A percentile compares a stretch with the other conserved stretches of the same genome.
These are phyloP conservation scores for Solanum aculeatissimum DNA, from an alignment of 305 asterid genomes.

Conservation along the genomic window DNA sequence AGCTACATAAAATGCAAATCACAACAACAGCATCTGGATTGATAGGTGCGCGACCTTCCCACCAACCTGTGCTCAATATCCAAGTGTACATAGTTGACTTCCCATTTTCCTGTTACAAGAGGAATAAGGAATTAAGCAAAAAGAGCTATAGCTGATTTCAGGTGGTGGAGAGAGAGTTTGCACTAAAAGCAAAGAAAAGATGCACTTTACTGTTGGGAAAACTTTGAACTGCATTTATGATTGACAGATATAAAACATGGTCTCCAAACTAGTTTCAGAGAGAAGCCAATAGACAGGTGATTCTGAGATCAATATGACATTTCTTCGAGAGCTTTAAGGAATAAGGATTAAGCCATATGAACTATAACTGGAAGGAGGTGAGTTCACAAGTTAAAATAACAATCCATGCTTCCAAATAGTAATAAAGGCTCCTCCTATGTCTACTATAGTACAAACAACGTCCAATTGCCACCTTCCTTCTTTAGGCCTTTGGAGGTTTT, in stretches of 20 bases:
- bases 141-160: not conserved
- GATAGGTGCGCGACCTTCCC: constrained; percentile 69
- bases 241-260: not conserved
- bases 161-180: not conserved
- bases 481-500: not conserved
- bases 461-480: not conserved
- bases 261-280: not conserved
- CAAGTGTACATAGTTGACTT: constrained; percentile 71
- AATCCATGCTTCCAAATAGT: not conserved
- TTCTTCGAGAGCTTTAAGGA: not conserved
- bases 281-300: not conserved
- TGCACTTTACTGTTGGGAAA: not conserved
- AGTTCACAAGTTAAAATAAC: not conserved
- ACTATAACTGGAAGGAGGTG: not conserved
- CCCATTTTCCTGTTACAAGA: constrained; percentile 62
- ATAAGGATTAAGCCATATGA: not conserved
- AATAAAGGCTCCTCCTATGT: not conserved
- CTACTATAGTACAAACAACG: not conserved
- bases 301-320: not conserved
- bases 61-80: constrained; percentile 96
- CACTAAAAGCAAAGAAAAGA: not conserved
- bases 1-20: constrained; percentile 39
- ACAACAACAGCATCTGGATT: constrained; percentile 66
- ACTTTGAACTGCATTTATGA: not conserved
- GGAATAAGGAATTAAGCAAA: not conserved